Evolutionary conservation across 2,329 filamentous ascomycete species (phyloP).

Genomic region (Chalara sp.): DNA sequence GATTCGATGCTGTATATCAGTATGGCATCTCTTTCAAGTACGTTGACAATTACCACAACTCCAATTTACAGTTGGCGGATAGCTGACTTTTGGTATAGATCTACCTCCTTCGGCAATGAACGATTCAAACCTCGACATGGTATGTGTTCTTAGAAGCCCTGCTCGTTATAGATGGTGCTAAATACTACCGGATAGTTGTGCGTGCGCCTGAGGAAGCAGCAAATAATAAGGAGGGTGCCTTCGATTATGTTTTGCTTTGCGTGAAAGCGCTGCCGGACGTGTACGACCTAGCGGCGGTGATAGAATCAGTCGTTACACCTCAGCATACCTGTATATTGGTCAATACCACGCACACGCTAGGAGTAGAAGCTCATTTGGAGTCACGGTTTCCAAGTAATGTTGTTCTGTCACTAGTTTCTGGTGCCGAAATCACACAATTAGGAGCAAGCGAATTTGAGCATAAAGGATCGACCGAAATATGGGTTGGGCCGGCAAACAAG

Average conservation of each 20-base stretch:
- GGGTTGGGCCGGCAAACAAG: conserved; percentile 86
- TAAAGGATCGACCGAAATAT: conserved; percentile 81
- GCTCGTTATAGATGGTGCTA: conserved; percentile 14
- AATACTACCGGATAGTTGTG: conserved; percentile 61
- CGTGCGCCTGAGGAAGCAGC: conserved; percentile 88
- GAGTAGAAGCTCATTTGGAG: conserved; percentile 87
- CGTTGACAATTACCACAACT: conserved; percentile 30
- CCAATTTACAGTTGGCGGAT: conserved; percentile 3
- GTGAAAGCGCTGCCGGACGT: conserved; percentile 96
- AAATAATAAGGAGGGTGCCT: conserved; percentile 67
- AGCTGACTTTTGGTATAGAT: conserved; percentile 46
- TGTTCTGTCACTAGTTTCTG: conserved; percentile 88
- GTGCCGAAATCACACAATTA: conserved; percentile 80
- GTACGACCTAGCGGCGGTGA: conserved; percentile 92
- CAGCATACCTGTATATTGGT: conserved; percentile 97
- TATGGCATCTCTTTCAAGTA: conserved; percentile 99
- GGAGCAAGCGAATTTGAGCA: conserved; percentile 96
- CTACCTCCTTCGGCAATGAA: conserved; percentile 85
- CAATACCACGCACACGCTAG: conserved; percentile 91
- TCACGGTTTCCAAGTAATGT: conserved; percentile 96
- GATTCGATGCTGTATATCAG: conserved; percentile 86
- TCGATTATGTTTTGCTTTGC: conserved; percentile 96
- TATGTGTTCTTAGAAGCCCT: conserved; percentile 40
- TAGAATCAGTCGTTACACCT: conserved; percentile 93
- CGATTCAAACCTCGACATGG: conserved; percentile 94